These are phyloP conservation scores for Graphilbum ipis-grandicollis DNA, from an alignment of 2,329 filamentous ascomycete genomes.

Conservation along the genomic window DNA sequence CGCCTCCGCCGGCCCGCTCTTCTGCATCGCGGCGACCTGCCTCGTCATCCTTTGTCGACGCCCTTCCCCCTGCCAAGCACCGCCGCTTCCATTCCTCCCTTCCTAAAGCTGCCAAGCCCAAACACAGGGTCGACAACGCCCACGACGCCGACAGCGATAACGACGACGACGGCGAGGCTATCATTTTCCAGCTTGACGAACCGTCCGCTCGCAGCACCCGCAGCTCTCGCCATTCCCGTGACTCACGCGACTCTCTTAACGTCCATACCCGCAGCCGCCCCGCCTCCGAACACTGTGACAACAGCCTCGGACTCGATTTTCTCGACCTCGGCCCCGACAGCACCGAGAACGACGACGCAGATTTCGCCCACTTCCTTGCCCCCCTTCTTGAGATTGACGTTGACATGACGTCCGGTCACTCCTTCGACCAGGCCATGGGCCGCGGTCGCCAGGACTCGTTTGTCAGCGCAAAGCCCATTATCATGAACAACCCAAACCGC, in stretches of 20 bases:
- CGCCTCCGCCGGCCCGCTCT: background rate
- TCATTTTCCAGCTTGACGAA: constrained; percentile 30
- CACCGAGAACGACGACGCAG: constrained; percentile 1
- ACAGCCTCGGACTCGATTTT: background rate
- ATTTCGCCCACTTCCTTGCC: constrained; percentile 1
- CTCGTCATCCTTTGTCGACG: constrained; percentile 1
- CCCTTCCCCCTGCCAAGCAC: constrained; percentile 1
- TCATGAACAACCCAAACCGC: constrained; percentile 46
- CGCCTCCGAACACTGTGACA: background rate
- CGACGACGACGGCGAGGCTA: constrained; percentile 8
- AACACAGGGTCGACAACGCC: background rate
- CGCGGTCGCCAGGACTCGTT: constrained; percentile 47
- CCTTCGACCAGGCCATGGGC: constrained; percentile 40
- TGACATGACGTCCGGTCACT: constrained; percentile 42
- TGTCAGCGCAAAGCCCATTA: constrained; percentile 49
- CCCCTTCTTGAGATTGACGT: constrained; percentile 16
- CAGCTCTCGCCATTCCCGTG: no score
- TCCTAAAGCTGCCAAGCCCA: no score
- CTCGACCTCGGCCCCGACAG: constrained; percentile 18
- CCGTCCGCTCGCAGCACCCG: no score
- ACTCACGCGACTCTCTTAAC: no score
- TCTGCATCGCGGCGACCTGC: background rate
- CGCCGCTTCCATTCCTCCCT: constrained; percentile 4
- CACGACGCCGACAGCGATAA: background rate
- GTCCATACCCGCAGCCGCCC: background rate